Evolutionary conservation across 2,329 filamentous ascomycete species (phyloP).

Genomic region (Exophiala calicioides): DNA sequence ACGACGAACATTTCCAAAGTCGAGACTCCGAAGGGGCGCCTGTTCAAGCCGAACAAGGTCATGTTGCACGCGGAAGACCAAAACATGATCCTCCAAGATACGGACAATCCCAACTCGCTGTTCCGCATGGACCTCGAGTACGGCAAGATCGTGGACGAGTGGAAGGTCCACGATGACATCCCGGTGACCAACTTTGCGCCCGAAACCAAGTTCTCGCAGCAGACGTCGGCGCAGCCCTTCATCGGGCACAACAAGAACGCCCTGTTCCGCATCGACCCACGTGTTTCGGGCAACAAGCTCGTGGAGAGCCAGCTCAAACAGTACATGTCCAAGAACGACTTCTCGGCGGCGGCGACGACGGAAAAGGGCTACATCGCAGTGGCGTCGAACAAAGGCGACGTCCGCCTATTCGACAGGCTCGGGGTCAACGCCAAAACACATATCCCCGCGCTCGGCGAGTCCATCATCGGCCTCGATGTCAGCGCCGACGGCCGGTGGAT

Average conservation of each 20-base stretch:
- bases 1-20: slow-evolving; percentile 97
- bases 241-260: slow-evolving; percentile 90
- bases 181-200: slow-evolving; percentile 88
- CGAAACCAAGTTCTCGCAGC: slow-evolving; percentile 96
- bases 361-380: slow-evolving; percentile 97
- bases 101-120: slow-evolving; percentile 79
- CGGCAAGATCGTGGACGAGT: slow-evolving; percentile 96
- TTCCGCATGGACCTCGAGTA: slow-evolving; percentile 98
- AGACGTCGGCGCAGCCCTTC: slow-evolving; percentile 94
- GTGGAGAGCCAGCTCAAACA: slow-evolving; percentile 93
- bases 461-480: slow-evolving; percentile 92
- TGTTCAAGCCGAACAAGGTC: slow-evolving; percentile 93
- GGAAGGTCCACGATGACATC: slow-evolving; percentile 97
- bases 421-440: slow-evolving; percentile 98
- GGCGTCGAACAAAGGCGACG: slow-evolving; percentile 95
- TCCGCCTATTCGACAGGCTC: slow-evolving; percentile 92
- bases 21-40: slow-evolving; percentile 78
- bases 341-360: slow-evolving; percentile 89
- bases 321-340: slow-evolving; percentile 95
- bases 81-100: slow-evolving; percentile 86
- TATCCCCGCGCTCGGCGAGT: slow-evolving; percentile 90
- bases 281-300: slow-evolving; percentile 84
- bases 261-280: slow-evolving; percentile 89
- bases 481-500: slow-evolving; percentile 96
- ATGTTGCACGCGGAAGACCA: slow-evolving; percentile 92